Evolutionary conservation across 495 filamentous ascomycete genomes (phyloP).

Genomic region (Penicillium diatomitis): DNA sequence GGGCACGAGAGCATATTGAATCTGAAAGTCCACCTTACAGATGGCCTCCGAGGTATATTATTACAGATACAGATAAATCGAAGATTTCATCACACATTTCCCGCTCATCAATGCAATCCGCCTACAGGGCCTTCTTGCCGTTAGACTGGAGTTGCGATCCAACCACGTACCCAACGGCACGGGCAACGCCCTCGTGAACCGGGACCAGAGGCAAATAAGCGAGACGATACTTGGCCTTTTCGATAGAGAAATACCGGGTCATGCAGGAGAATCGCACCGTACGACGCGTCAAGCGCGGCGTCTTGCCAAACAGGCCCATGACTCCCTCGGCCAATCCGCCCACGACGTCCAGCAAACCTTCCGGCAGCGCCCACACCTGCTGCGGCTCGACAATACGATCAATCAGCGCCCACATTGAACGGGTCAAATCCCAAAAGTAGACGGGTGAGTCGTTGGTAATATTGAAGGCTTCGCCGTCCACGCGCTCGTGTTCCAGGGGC

Average conservation of each 20-base stretch:
- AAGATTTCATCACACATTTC: constrained; percentile 5
- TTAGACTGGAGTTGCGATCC: constrained; percentile 34
- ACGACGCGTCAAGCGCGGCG: constrained; percentile 64
- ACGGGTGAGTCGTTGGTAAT: constrained; percentile 88
- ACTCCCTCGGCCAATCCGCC: constrained; percentile 63
- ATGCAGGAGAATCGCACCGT: constrained; percentile 69
- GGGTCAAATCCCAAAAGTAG: constrained; percentile 93
- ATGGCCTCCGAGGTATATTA: constrained; percentile 10
- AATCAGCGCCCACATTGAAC: constrained; percentile 67
- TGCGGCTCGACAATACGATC: constrained; percentile 54
- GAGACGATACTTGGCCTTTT: constrained; percentile 72
- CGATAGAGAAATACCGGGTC: constrained; percentile 75
- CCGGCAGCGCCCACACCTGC: constrained; percentile 59
- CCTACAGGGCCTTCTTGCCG: constrained; percentile 39
- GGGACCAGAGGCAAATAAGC: constrained; percentile 68
- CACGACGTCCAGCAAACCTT: constrained; percentile 52
- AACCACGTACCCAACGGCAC: constrained; percentile 57
- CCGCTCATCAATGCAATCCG: neutral
- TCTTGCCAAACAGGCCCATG: constrained; percentile 58
- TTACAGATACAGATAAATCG: constrained; percentile 17
- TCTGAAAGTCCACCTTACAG: neutral
- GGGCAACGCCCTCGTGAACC: constrained; percentile 64
- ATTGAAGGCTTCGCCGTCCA: constrained; percentile 92
- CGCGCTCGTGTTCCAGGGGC: constrained; percentile 64
- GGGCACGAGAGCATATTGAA: neutral